A percentile compares a stretch with the other conserved stretches of the same genome.
Conservation (phyloP, 2,329 filamentous ascomycete genomes). For the Paraphaeosphaeria sporulosa region DNA sequence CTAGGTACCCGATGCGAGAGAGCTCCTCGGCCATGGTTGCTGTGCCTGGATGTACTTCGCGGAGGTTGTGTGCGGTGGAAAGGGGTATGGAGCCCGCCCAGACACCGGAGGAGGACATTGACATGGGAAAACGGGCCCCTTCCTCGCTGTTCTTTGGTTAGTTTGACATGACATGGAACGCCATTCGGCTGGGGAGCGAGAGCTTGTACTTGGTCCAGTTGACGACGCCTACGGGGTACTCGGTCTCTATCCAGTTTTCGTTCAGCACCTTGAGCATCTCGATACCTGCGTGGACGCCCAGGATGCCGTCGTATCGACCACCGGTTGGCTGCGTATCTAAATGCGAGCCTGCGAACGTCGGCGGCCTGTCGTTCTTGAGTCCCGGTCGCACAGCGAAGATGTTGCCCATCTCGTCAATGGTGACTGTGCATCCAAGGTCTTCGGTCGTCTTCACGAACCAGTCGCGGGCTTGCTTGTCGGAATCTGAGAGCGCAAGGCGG, state of each 20-base stretch:
- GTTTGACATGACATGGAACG: background rate
- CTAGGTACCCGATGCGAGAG: conserved; percentile 75
- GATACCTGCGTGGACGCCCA: conserved; percentile 76
- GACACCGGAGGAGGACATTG: conserved; percentile 77
- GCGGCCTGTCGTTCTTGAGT: conserved; percentile 60
- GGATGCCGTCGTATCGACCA: conserved; percentile 77
- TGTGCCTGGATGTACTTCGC: conserved; percentile 67
- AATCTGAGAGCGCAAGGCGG: conserved; percentile 73
- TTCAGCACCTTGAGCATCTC: conserved; percentile 75
- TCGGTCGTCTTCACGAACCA: conserved; percentile 75
- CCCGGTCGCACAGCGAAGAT: conserved; percentile 78
- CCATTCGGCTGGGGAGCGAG: background rate
- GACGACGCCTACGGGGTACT: conserved; percentile 75
- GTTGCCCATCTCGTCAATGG: conserved; percentile 79
- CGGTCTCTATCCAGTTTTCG: conserved; percentile 72
- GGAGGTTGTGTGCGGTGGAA: conserved; percentile 65
- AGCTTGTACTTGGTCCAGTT: conserved; percentile 74
- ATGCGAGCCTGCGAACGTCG: conserved; percentile 76
- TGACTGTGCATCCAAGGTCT: conserved; percentile 70
- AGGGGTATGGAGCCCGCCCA: conserved; percentile 75
- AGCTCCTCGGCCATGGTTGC: conserved; percentile 74
- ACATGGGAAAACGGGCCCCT: conserved; percentile 79
- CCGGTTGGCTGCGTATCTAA: conserved; percentile 65
- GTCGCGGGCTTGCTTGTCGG: conserved; percentile 74
- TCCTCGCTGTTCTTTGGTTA: conserved; percentile 67